Base-by-base conservation (phyloP, 176 grass and related monocot species). In the Aegilops umbellulata region DNA sequence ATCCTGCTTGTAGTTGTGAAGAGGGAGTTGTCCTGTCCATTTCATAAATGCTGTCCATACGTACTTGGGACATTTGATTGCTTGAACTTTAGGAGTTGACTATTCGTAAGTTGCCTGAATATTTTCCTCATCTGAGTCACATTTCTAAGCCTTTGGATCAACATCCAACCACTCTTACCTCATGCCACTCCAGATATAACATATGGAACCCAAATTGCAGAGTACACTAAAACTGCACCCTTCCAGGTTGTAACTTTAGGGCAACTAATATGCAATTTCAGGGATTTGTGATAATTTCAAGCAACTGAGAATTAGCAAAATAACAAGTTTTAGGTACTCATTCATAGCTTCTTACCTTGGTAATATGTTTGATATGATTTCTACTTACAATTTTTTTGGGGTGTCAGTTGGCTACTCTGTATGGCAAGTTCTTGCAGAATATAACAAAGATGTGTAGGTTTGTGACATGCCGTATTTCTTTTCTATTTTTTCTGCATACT, bases 341-440 rank as follows among this genome's bases (percentile, higher is more conserved):
- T 24, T 84, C 11, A 22, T 36, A 5, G 23, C 13, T 60, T 10
- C 51, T 11, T 61, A n/a, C 39, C 27, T 44, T 35, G 60, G 24
- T 4, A 81, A 63, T 85, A 22, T 46, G 29, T 47, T 77, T 53
- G 62, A 29, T 77, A 39, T 49, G 6, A 13, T 77, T 63, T 32
- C 74, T 75, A 5, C 23, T 68, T 80, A 26, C 51, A n/a, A 80
- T 35, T 76, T 81, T 35, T 81, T 60, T 81, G 36, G 49, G 15
- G 5, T 38, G 36, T 76, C 34, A 10, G 32, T 86, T 86, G 23
- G 35, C 31, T 58, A 69, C 44, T 61, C 74, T 53, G 0, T 38
- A 69, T 74, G 16, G 53, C 49, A 60, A 67, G n/a, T 41, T 80
- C 8, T 76, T 32, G 60, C 44, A 2, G 10, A 61, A 82, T 42